Base-by-base conservation (phyloP, 208 protist species). In the Wallacemonas collosoma region DNA sequence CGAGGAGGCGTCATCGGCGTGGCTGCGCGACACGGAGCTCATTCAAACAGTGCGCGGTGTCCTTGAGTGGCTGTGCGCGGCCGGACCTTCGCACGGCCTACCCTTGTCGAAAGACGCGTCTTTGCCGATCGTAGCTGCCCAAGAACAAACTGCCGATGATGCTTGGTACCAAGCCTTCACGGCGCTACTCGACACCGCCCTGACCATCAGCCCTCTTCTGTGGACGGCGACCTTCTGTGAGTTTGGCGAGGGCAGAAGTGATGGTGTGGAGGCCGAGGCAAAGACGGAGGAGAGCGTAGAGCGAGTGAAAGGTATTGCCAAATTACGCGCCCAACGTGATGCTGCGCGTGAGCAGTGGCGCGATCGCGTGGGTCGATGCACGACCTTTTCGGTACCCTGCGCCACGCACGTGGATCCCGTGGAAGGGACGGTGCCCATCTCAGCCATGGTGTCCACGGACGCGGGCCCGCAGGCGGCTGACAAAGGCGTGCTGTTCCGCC, bases 321-420 rank as follows among this genome's bases (percentile, higher is more conserved):
- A 73, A 61, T 57, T 89, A 38, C 67, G 70, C 2, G 84, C 77
- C 1, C 58, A 86, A 67, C 72, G 78, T 7, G 80, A 86, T 14
- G 80, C 75, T 12, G 78, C 69, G 1, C 72, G 76, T 41, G 72
- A 50, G 8, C 64, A 83, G 66, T 82, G 80, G 82, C 88, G 85
- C 70, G 66, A 72, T 58, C 73, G 76, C 51, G 73, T 86, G 2
- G 89, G 89, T 38, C 73, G 83, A 54, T 76, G 82, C 38, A 55
- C 70, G 9, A 79, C 80, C 57, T 94, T 94, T 57, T 79, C 81
- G 1, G 61, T 89, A 1, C 72, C 67, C 26, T 26, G 26, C 26
- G 26, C 26, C 26, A 26, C 26, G 26, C 26, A 26, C 26, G 26
- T 26, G 26, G 26, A 26, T 12, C 67, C 14, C 35, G 48, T 3